Evolutionary conservation across 2,329 filamentous ascomycete genomes (phyloP), one percentile per base, ranked within the genome.

Genomic region (Phyllosticta paracitricarpa): DNA sequence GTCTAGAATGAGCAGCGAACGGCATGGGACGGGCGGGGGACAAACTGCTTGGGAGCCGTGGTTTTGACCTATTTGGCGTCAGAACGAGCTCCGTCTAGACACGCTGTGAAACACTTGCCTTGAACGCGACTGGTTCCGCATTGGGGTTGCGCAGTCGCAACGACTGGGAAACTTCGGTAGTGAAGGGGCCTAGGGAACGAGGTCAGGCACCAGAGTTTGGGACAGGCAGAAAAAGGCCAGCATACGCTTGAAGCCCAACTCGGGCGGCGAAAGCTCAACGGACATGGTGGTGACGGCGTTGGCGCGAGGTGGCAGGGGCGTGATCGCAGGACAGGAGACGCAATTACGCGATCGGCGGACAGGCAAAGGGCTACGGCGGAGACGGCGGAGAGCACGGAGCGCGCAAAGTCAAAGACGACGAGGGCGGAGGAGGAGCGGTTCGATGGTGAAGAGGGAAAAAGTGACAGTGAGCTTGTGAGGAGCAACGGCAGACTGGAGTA

Each of bases 21-120:
- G 8, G 52, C 51, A 22, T n/a, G n/a, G 53, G 48, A 35, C 57
- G 17, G 19, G 14, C 8, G 9, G 17, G 76, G 88, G 72, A 48
- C 40, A n/a, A 89, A 99, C 93, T 97, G 94, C 79, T 97, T 97
- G 35, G 94, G 94, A 57, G 94, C 94, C 65, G 94, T 99, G 56
- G 94, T 99, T 86, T 99, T 99, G 77, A 99, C 94, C 91, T 96
- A 68, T 35, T 52, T 19, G 30, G 54, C 60, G 66, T 69, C 57
- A 68, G 66, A 57, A 51, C 40, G 25, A 30, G 51, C 51, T 57
- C 51, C 8, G 12, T 28, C 28, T 17, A 8, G 25, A 8, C 24
- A 51, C 25, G 35, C 35, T 52, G 56, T n/a, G 25, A 61, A 52
- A 25, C 51, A 69, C 77, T 67, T 72, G 82, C 82, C 77, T 87